These are phyloP conservation scores for Rhamnella rubrinervis DNA, from an alignment of 331 rosid species.

Conservation along the genomic window DNA sequence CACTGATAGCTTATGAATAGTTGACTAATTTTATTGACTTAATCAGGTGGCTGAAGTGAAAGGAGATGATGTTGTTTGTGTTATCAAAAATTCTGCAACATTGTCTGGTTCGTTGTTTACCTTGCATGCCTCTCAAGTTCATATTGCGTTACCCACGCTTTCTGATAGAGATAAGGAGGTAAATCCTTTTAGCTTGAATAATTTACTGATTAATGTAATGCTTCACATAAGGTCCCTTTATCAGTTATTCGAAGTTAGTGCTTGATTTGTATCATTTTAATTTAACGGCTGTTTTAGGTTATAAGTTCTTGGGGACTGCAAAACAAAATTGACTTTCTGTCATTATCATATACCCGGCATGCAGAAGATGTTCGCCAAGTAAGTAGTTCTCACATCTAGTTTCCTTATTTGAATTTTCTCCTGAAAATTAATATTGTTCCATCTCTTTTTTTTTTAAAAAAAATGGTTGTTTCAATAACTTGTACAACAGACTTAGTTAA, in stretches of 20 bases:
- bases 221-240: background rate
- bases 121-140: conserved; percentile 89
- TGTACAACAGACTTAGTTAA: conserved; percentile 10
- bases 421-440: background rate
- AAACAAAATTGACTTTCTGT: conserved; percentile 93
- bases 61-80: conserved; percentile 77
- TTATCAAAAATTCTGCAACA: conserved; percentile 81
- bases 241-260: background rate
- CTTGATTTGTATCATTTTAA: background rate
- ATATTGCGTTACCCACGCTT: conserved; percentile 82
- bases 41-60: conserved; percentile 72
- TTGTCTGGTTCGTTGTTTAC: conserved; percentile 96
- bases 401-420: background rate
- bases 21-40: conserved; percentile 33
- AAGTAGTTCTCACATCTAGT: conserved; percentile 25
- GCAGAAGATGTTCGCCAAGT: conserved; percentile 98
- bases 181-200: conserved; percentile 16
- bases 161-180: conserved; percentile 87
- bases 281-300: conserved; percentile 47
- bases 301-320: conserved; percentile 88
- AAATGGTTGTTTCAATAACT: conserved; percentile 20
- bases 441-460: conserved; percentile 6
- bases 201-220: background rate
- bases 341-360: conserved; percentile 91
- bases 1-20: conserved; percentile 16